Evolutionary conservation across 2,329 filamentous ascomycete genomes (phyloP).

Genomic region (Microdochium paspali): DNA sequence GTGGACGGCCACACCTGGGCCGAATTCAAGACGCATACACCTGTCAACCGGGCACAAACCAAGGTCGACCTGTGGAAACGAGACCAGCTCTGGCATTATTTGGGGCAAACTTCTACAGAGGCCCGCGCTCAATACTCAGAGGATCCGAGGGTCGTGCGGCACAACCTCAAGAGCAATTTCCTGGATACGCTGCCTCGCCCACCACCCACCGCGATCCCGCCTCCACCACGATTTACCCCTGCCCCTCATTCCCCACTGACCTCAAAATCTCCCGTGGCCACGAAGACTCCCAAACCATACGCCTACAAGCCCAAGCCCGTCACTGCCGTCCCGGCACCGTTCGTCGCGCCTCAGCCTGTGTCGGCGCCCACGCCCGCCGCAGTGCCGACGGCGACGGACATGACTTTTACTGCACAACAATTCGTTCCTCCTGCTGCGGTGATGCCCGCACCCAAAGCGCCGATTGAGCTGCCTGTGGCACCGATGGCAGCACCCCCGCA

Average conservation of each 20-base stretch:
- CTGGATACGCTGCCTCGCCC: conserved; percentile 58
- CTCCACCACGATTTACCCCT: conserved; percentile 16
- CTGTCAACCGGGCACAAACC: conserved; percentile 48
- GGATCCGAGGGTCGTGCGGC: conserved; percentile 47
- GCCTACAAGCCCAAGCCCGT: conserved; percentile 19
- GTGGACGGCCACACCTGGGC: conserved; percentile 63
- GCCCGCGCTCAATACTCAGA: conserved; percentile 87
- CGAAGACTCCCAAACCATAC: conserved; percentile 18
- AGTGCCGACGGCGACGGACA: conserved; percentile 2
- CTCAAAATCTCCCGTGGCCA: conserved; percentile 2
- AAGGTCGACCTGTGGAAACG: conserved; percentile 64
- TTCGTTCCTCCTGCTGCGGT: conserved; percentile 15
- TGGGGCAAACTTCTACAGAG: conserved; percentile 80
- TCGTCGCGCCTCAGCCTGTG: conserved; percentile 9
- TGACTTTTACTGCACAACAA: conserved; percentile 15
- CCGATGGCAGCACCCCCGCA: not conserved
- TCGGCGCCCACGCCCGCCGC: conserved; percentile 2
- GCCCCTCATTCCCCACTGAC: conserved; percentile 13
- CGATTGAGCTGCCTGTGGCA: not conserved
- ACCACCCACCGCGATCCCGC: conserved; percentile 10
- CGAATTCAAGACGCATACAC: conserved; percentile 63
- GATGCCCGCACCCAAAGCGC: not conserved
- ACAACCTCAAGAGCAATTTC: conserved; percentile 64
- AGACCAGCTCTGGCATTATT: conserved; percentile 79
- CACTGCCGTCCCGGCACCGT: conserved; percentile 13